phyloP scores from a whole-genome alignment of 2,329 filamentous ascomycete genomes.

The Verticillium tricorpus region DNA sequence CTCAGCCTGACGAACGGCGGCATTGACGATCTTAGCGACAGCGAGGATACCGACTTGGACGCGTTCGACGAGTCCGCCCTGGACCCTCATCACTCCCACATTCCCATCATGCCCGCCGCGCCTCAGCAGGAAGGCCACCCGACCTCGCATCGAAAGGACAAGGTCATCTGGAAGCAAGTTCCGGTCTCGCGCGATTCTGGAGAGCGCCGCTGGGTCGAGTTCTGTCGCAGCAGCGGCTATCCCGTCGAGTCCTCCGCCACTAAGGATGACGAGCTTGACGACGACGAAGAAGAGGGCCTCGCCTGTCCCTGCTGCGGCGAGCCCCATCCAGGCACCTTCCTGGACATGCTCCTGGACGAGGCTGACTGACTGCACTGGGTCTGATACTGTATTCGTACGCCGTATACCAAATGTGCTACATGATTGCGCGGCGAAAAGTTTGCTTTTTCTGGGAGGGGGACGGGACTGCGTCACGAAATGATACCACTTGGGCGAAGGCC shows the following conservation, averaged over 20 bases:
- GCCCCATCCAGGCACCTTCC: slow-evolving; percentile 25
- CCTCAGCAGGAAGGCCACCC: slow-evolving; percentile 34
- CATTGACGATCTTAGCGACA: slow-evolving; percentile 10
- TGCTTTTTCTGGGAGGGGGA: background rate
- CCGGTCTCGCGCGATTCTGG: slow-evolving; percentile 34
- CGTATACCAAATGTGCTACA: background rate
- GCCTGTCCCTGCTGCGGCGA: slow-evolving; percentile 36
- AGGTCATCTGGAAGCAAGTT: slow-evolving; percentile 48
- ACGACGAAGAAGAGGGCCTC: slow-evolving; percentile 23
- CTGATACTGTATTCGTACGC: background rate
- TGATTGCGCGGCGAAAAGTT: background rate
- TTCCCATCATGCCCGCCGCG: slow-evolving; percentile 31
- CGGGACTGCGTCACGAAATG: background rate
- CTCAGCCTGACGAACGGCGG: slow-evolving; percentile 10
- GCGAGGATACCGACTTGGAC: slow-evolving; percentile 16
- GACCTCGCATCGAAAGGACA: slow-evolving; percentile 23
- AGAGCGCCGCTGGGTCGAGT: slow-evolving; percentile 44
- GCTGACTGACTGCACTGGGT: background rate
- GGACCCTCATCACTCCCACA: slow-evolving; percentile 22
- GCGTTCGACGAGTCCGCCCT: slow-evolving; percentile 14
- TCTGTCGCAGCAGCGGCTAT: slow-evolving; percentile 35
- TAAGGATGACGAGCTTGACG: slow-evolving; percentile 23
- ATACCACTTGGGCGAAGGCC: background rate
- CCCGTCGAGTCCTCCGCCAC: slow-evolving; percentile 7
- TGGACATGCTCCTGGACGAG: background rate